Evolutionary conservation across 352 stramenopile species (phyloP), one percentile per base, ranked within the genome.

Genomic region (Phytophthora quininea): DNA sequence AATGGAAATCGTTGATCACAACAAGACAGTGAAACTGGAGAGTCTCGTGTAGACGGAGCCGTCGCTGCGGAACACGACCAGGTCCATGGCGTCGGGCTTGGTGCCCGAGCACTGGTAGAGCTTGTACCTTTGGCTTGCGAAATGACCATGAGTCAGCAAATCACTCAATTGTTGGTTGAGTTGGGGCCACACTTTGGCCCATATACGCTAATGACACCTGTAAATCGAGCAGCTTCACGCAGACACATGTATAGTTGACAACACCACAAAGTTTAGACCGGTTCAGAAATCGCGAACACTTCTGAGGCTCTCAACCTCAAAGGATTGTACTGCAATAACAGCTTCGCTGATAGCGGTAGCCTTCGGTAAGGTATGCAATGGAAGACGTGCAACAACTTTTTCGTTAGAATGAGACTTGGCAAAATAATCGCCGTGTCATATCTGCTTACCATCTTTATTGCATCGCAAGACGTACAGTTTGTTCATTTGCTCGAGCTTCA

Each of bases 31-130:
- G n/a, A n/a, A n/a, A n/a, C n/a, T n/a, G n/a, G n/a, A n/a, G n/a
- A n/a, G n/a, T n/a, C 73, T 69, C 11, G 71, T 51, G 33, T 70
- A 67, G 29, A 83, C 60, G 0, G 80, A 87, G 8, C 81, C 84
- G 49, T 93, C 85, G 43, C 51, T 72, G 30, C 66, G 75, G 46
- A 89, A 71, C n/a, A 96, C 55, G 32, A 88, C 67, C 55, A 96
- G 67, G 31, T 93, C 79, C 87, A 95, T 95, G 42, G 91, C 93
- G 55, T 97, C 85, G 3, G 91, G 84, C 43, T 97, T 97, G 30
- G 97, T 99, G 64, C 97, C 97, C 54, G 89, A 98, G 73, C 99
- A 97, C 62, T 93, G 93, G 80, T 98, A 96, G 46, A 99, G 89
- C n/a, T n/a, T n/a, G n/a, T n/a, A n/a, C n/a, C n/a, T n/a, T n/a